phyloP scores from a whole-genome alignment of 1,139 yeast species.

The Yamadazyma triangularis region DNA sequence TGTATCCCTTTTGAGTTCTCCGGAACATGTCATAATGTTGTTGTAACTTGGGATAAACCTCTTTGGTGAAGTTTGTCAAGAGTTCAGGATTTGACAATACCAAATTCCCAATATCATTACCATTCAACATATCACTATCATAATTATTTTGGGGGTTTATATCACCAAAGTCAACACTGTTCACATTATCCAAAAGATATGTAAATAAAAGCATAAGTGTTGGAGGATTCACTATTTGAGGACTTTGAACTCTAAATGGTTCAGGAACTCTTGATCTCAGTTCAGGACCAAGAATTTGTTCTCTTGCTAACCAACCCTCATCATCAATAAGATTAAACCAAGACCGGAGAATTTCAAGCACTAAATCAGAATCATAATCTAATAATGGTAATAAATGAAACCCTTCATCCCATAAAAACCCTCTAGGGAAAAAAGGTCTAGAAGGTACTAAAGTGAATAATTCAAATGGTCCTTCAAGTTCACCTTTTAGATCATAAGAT shows the following conservation, averaged over 20 bases:
- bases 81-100: slow-evolving; percentile 60
- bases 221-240: slow-evolving; percentile 93
- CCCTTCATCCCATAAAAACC: slow-evolving; percentile 99
- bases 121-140: slow-evolving; percentile 6
- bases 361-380: slow-evolving; percentile 81
- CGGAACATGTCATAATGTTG: slow-evolving; percentile 85
- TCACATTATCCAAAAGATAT: slow-evolving; percentile 49
- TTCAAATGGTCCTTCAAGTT: slow-evolving; percentile 62
- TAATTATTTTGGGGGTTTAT: slow-evolving; percentile 19
- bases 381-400: slow-evolving; percentile 82
- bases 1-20: slow-evolving; percentile 70
- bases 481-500: slow-evolving; percentile 48
- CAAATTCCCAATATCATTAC: slow-evolving; percentile 39
- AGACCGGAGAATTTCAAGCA: slow-evolving; percentile 73
- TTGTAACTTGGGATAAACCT: slow-evolving; percentile 72
- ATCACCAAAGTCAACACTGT: slow-evolving; percentile 17
- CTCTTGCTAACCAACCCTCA: slow-evolving; percentile 96
- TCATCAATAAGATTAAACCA: slow-evolving; percentile 88
- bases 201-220: slow-evolving; percentile 81
- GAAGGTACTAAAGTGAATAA: slow-evolving; percentile 86
- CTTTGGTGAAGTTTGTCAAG: slow-evolving; percentile 54
- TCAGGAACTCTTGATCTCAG: slow-evolving; percentile 84
- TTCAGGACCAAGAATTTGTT: slow-evolving; percentile 89
- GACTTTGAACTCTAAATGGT: slow-evolving; percentile 84
- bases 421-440: slow-evolving; percentile 91